Evolutionary conservation across 2,329 filamentous ascomycete genomes (phyloP), one percentile per base, ranked within the genome.

Genomic region (Elsinoe fawcettii): DNA sequence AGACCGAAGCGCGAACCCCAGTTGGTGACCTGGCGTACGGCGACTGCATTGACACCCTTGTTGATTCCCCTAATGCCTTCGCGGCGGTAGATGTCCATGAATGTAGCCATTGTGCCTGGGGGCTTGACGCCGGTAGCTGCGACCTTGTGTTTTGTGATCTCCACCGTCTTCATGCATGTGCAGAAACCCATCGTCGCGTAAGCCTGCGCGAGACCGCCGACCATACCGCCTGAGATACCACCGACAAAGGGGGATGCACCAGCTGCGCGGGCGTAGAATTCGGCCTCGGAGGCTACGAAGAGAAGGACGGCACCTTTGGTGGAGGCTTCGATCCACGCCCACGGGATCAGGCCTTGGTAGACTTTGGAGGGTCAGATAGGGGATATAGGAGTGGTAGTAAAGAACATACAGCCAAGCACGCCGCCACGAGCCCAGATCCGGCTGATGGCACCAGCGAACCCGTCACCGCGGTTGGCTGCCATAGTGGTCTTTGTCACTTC

Each of bases 151-250:
- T 96, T 95, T 70, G 93, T 99, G 76, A 99, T 99, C 76, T 99
- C 93, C 65, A 97, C 93, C 63, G 93, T 99, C 85, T 99, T 99
- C 93, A 99, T 99, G 83, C 93, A 99, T 61, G 93, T 99, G 78
- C 93, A 99, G 85, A 99, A 99, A 66, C 93, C 93, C 92, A 99
- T 99, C 73, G 93, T 99, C 64, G 93, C 93, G 74, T 99, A 99
- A 60, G 93, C 93, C 78, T 99, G 93, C 47, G 92, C 93, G 59
- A 99, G 85, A 81, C 93, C 93, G 71, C 93, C 93, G 20, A 85
- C 81, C 80, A 99, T 90, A 74, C 93, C 93, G 69, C 93, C 93
- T 30, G 80, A 71, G 76, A 99, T 97, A 71, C 93, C 93, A 65
- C 85, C 84, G 54, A 87, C 79, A 74, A 99, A 97, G 74, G 95